A percentile compares a stretch with the other conserved stretches of the same genome.
These are phyloP conservation scores for Pelargonium fulgidum DNA, from an alignment of 441 rosid species.

Conservation along the genomic window DNA sequence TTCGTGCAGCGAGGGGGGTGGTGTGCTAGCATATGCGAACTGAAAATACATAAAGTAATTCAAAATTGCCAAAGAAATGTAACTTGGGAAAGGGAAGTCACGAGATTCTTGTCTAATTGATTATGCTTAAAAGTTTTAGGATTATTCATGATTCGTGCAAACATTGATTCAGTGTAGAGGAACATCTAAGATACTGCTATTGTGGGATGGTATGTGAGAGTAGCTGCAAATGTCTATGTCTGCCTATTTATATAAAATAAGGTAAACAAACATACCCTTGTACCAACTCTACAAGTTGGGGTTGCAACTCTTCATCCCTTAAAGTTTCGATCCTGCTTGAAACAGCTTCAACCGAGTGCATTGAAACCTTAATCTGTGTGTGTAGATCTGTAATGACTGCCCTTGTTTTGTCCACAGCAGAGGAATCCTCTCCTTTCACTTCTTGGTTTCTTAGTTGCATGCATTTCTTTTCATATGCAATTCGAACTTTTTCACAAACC, in stretches of 20 bases:
- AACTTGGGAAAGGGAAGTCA: too few species aligned
- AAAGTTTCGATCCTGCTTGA: slow-evolving; percentile 76
- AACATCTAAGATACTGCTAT: too few species aligned
- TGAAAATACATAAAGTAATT: too few species aligned
- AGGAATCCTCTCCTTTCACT: slow-evolving; percentile 63
- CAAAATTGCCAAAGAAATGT: too few species aligned
- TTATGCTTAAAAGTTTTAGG: too few species aligned
- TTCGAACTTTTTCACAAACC: slow-evolving; percentile 80
- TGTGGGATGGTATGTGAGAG: too few species aligned
- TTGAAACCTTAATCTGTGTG: slow-evolving; percentile 69
- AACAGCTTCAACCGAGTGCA: slow-evolving; percentile 78
- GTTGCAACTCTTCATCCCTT: slow-evolving; percentile 88
- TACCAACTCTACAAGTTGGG: slow-evolving; percentile 73
- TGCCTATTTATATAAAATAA: not conserved
- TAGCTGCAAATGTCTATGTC: too few species aligned
- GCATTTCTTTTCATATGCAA: slow-evolving; percentile 78
- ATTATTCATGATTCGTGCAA: too few species aligned
- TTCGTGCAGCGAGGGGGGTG: not conserved
- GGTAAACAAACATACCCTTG: slow-evolving; percentile 54
- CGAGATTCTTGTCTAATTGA: too few species aligned
- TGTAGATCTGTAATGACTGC: slow-evolving; percentile 61
- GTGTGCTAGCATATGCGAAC: too few species aligned
- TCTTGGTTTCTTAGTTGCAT: slow-evolving; percentile 71
- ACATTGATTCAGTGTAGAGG: too few species aligned
- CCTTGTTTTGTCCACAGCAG: slow-evolving; percentile 60